Percentiles rank a stretch among this genome's conserved stretches.
phyloP scores from a whole-genome alignment of 1,284 basidiomycete species.

The Blastosporella zonata region DNA sequence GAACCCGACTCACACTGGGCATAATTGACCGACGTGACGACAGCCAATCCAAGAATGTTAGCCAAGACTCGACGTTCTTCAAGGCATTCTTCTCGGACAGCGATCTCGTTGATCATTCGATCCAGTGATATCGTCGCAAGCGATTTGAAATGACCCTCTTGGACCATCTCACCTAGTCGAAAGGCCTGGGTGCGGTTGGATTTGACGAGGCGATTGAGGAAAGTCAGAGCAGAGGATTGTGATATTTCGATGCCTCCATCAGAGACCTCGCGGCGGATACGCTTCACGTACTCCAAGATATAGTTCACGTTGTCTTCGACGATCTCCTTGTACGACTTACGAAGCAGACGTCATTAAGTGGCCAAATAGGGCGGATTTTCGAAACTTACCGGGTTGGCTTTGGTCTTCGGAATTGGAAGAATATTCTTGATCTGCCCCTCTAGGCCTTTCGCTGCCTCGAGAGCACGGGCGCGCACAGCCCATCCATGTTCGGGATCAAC shows the following conservation, averaged over 20 bases:
- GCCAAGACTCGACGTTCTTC: constrained; percentile 34
- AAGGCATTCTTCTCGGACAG: constrained; percentile 12
- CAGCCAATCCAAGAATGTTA: constrained; percentile 39
- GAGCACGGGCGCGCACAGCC: constrained; percentile 13
- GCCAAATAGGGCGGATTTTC: not conserved
- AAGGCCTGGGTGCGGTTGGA: constrained; percentile 11
- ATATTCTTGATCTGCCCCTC: constrained; percentile 8
- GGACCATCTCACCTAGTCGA: constrained; percentile 10
- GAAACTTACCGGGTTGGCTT: constrained; percentile 2
- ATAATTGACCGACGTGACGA: constrained; percentile 37
- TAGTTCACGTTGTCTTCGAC: not conserved
- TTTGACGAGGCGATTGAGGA: constrained; percentile 22
- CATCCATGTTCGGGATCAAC: constrained; percentile 20
- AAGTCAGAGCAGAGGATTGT: constrained; percentile 13
- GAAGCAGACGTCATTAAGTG: not conserved
- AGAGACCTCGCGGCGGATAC: constrained; percentile 8
- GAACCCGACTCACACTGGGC: constrained; percentile 29
- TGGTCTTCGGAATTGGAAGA: constrained; percentile 12
- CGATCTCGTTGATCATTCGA: constrained; percentile 2
- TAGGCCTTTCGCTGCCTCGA: constrained; percentile 13
- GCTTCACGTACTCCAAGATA: not conserved
- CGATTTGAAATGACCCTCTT: constrained; percentile 11
- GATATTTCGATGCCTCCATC: constrained; percentile 6
- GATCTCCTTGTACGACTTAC: constrained; percentile 3
- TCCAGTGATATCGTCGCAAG: constrained; percentile 1